A percentile compares a stretch with the other conserved stretches of the same genome.
Evolutionary conservation across 1,284 basidiomycete genomes (phyloP).

Genomic region (Fomitopsis palustris): DNA sequence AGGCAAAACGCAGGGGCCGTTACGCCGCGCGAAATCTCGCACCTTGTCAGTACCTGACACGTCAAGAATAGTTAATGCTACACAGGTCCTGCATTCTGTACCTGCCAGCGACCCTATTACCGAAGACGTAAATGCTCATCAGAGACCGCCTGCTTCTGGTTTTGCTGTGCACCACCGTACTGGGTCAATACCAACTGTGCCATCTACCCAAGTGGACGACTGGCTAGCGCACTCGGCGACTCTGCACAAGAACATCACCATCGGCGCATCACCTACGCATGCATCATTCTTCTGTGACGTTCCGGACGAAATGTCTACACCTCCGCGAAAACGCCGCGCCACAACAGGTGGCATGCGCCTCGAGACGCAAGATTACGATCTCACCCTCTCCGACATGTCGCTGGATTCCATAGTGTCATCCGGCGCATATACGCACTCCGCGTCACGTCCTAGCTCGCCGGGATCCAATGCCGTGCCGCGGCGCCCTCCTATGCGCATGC

Average conservation of each 20-base stretch:
- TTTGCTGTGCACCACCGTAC: conserved; percentile 20
- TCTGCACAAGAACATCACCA: conserved; percentile 16
- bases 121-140: background rate
- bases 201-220: conserved; percentile 19
- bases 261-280: conserved; percentile 20
- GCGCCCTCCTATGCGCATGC: conserved; percentile 17
- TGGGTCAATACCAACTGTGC: conserved; percentile 22
- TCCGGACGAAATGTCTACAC: conserved; percentile 30
- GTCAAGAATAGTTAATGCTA: background rate
- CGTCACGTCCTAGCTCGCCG: conserved; percentile 15
- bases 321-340: conserved; percentile 20
- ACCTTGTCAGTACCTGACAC: conserved; percentile 29
- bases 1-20: conserved; percentile 11
- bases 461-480: conserved; percentile 6
- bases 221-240: conserved; percentile 31
- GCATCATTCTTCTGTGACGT: conserved; percentile 28
- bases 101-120: background rate
- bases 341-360: conserved; percentile 16
- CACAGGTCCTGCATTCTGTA: background rate
- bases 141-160: background rate
- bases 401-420: conserved; percentile 4
- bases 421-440: conserved; percentile 19
- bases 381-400: background rate
- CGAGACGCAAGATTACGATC: conserved; percentile 5
- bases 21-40: conserved; percentile 28